Conservation (phyloP, 1,139 yeast genomes). For the Blastobotrys illinoisensis region DNA sequence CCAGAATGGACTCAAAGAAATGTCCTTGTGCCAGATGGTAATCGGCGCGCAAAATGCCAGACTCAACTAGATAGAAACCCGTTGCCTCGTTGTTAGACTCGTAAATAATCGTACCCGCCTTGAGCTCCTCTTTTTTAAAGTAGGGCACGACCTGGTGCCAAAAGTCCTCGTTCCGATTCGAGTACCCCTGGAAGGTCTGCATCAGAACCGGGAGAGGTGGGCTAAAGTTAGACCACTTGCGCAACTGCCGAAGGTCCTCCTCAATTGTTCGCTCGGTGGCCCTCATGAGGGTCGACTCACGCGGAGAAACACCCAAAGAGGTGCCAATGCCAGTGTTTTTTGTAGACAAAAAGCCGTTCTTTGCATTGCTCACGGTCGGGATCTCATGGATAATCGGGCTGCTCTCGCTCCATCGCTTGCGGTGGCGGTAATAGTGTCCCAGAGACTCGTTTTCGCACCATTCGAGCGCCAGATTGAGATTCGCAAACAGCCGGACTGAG, state of each 20-base stretch:
- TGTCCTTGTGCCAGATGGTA: slow-evolving; percentile 51
- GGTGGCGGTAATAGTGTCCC: slow-evolving; percentile 50
- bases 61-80: slow-evolving; percentile 62
- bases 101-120: slow-evolving; percentile 40
- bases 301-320: slow-evolving; percentile 47
- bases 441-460: slow-evolving; percentile 95
- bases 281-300: slow-evolving; percentile 54
- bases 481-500: slow-evolving; percentile 55
- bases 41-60: slow-evolving; percentile 66
- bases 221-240: slow-evolving; percentile 33
- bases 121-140: slow-evolving; percentile 46
- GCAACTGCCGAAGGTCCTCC: slow-evolving; percentile 30
- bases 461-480: slow-evolving; percentile 82
- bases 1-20: slow-evolving; percentile 70
- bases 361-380: slow-evolving; percentile 1
- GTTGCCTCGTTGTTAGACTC: slow-evolving; percentile 29
- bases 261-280: slow-evolving; percentile 55
- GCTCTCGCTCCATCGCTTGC: slow-evolving; percentile 26
- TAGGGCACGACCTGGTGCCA: slow-evolving; percentile 56
- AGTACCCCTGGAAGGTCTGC: slow-evolving; percentile 65
- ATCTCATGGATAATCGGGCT: slow-evolving; percentile 10
- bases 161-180: slow-evolving; percentile 54
- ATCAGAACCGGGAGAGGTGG: slow-evolving; percentile 66
- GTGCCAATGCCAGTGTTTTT: not conserved
- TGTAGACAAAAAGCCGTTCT: not conserved